Conservation (phyloP, 2,329 filamentous ascomycete species). For the Pseudonectria buxi region DNA sequence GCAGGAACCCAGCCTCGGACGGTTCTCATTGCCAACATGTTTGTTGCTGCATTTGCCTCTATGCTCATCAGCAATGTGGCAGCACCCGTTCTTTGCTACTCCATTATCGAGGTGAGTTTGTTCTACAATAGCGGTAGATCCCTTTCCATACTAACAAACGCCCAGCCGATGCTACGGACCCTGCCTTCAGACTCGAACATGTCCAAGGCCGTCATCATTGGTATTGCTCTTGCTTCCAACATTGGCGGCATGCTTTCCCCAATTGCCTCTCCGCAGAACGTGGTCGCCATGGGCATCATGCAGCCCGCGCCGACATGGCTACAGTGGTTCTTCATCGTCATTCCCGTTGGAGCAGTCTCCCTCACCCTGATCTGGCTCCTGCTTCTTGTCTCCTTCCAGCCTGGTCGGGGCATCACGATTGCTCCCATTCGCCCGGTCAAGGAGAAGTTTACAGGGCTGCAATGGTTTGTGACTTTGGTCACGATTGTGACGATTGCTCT, state of each 20-base stretch:
- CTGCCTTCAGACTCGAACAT: slow-evolving; percentile 84
- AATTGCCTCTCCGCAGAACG: slow-evolving; percentile 95
- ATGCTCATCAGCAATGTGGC: slow-evolving; percentile 99
- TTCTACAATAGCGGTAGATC: fast-evolving
- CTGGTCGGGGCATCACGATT: slow-evolving; percentile 78
- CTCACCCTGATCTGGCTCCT: slow-evolving; percentile 85
- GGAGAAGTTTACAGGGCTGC: slow-evolving; percentile 78
- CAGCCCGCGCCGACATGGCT: slow-evolving; percentile 84
- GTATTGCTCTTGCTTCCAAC: slow-evolving; percentile 90
- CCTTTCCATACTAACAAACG: slow-evolving; percentile 5
- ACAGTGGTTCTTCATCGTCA: slow-evolving; percentile 92
- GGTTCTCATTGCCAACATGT: slow-evolving; percentile 96
- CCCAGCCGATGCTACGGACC: slow-evolving; percentile 83
- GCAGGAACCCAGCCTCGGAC: slow-evolving; percentile 85
- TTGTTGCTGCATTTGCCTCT: slow-evolving; percentile 92
- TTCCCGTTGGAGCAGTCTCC: slow-evolving; percentile 86
- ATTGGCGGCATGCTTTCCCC: slow-evolving; percentile 94
- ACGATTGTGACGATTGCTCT: slow-evolving; percentile 79
- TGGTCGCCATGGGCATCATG: slow-evolving; percentile 96
- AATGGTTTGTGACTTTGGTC: slow-evolving; percentile 86
- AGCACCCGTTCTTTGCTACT: slow-evolving; percentile 92
- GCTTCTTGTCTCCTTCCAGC: slow-evolving; percentile 77
- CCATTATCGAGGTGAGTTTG: slow-evolving; percentile 75
- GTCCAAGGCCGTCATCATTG: slow-evolving; percentile 90
- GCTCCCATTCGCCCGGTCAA: slow-evolving; percentile 85